Evolutionary conservation across 106 monocot genomes (phyloP), one percentile per base, ranked within the genome.

Genomic region (Amphibolis antarctica): DNA sequence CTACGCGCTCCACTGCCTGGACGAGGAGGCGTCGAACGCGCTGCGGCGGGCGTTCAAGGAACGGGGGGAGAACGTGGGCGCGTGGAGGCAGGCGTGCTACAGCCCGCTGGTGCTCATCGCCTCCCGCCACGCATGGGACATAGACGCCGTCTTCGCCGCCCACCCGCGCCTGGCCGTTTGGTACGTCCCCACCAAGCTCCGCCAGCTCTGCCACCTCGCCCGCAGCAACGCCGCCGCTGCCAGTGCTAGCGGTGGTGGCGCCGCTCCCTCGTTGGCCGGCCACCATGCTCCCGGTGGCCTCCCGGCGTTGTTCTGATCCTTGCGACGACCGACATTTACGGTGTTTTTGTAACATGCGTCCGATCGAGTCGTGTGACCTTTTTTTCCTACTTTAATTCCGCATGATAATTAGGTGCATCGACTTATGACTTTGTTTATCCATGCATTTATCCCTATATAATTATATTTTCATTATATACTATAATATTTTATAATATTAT

Each of bases 121-220:
- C 0, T 74, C 89, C 12, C 65, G 74, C 29, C 88, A 92, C 75
- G 79, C 60, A 1, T 96, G 79, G 79, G 94, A 96, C 81, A 78
- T 96, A 53, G 94, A 96, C 71, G 86, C 83, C 10, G 81, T 89
- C 59, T 96, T 96, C 80, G 79, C 70, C 30, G 83, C 89, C 4
- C 83, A 96, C 71, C 86, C 89, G 2, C 74, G 79, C 15, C 89
- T 96, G 43, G 62, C 89, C 47, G 81, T 96, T 22, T 96, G 94
- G 94, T 96, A 96, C 64, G 94, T 96, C 11, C 94, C 94, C 19
- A 96, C 94, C n/a, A 86, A 80, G 74, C 89, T 96, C 66, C 81
- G 94, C 42, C 93, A 93, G 70, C 77, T 93, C 60, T 93, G 93
- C 77, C 89, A 93, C 69, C 73, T 81, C 22, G 93, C 89, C 0